Evolutionary conservation across 805 yeast genomes (phyloP).

Genomic region (Lipomyces yamanashiensis): DNA sequence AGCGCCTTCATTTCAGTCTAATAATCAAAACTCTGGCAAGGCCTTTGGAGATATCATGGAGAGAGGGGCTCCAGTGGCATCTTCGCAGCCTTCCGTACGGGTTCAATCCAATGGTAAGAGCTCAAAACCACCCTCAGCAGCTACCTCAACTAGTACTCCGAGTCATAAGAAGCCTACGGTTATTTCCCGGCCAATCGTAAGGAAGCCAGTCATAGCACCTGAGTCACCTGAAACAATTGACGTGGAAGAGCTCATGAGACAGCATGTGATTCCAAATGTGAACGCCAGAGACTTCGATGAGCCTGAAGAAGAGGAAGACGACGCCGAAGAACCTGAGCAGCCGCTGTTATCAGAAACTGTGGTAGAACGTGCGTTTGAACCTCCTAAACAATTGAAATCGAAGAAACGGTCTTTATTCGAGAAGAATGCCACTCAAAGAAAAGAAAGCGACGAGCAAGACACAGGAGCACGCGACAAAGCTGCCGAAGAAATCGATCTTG

Average conservation of each 20-base stretch:
- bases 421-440: neutral
- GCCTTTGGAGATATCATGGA: slow-evolving; percentile 8
- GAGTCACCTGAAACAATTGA: slow-evolving; percentile 16
- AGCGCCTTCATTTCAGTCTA: neutral
- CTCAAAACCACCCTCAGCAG: neutral
- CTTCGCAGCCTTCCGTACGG: neutral
- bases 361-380: slow-evolving; percentile 27
- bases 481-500: slow-evolving; percentile 15
- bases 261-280: slow-evolving; percentile 11
- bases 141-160: neutral
- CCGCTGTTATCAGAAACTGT: slow-evolving; percentile 29
- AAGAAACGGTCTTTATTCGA: slow-evolving; percentile 16
- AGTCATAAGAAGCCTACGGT: neutral
- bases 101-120: neutral
- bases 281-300: slow-evolving; percentile 1
- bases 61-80: neutral
- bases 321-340: slow-evolving; percentile 7
- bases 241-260: slow-evolving; percentile 19
- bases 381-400: neutral
- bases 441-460: neutral
- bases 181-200: neutral
- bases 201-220: neutral
- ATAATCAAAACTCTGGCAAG: neutral
- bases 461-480: slow-evolving; percentile 8
- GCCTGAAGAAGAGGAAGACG: slow-evolving; percentile 10